Percentiles rank a stretch among this genome's conserved stretches.
Evolutionary conservation across 1,139 yeast genomes (phyloP).

Genomic region (Kurtzmaniella quercitrusa): DNA sequence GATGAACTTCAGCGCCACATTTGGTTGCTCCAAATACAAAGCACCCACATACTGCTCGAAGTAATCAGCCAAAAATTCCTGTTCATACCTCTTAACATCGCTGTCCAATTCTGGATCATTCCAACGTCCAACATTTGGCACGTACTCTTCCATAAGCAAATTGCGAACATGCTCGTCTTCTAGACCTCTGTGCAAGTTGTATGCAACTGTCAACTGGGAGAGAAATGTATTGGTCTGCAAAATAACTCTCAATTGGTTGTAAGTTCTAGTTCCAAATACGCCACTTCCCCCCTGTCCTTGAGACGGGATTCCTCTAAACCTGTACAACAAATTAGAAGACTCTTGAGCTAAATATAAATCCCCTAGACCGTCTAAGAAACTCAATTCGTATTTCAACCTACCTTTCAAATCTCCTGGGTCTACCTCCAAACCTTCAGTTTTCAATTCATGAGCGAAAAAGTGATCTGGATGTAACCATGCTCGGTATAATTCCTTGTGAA

Average conservation of each 20-base stretch:
- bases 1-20: constrained; percentile 33
- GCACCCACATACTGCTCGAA: constrained; percentile 47
- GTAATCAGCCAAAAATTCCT: constrained; percentile 43
- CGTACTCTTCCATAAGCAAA: constrained; percentile 18
- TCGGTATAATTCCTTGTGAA: constrained; percentile 39
- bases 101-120: constrained; percentile 12
- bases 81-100: constrained; percentile 31
- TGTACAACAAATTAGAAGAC: constrained; percentile 34
- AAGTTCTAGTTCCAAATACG: constrained; percentile 23
- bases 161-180: constrained; percentile 25
- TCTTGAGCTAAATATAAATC: constrained; percentile 40
- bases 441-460: constrained; percentile 23
- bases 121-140: constrained; percentile 21
- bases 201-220: constrained; percentile 35
- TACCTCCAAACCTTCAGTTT: constrained; percentile 13
- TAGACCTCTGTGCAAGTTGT: constrained; percentile 33
- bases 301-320: constrained; percentile 17
- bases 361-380: constrained; percentile 44
- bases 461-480: constrained; percentile 30
- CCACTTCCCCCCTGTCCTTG: constrained; percentile 10
- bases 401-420: constrained; percentile 8
- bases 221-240: constrained; percentile 40
- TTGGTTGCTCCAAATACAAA: constrained; percentile 36
- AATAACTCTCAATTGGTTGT: constrained; percentile 31
- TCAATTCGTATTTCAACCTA: constrained; percentile 33